Percentiles rank a stretch among this genome's conserved stretches.
These are phyloP conservation scores for Barbarea vulgaris DNA, from an alignment of 345 rosid species.

Conservation along the genomic window DNA sequence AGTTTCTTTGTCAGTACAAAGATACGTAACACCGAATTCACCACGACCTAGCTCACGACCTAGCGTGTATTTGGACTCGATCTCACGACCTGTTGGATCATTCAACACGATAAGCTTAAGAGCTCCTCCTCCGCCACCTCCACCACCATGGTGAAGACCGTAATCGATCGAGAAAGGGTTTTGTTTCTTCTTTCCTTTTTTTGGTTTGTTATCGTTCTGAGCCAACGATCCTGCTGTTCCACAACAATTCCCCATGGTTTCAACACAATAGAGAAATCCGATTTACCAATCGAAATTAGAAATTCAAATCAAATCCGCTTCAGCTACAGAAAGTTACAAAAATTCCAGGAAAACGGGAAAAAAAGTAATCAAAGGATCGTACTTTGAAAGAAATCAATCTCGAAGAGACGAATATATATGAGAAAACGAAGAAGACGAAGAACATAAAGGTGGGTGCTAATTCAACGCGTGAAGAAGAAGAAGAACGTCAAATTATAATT, in stretches of 20 bases:
- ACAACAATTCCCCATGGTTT: slow-evolving; percentile 91
- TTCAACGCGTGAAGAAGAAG: slow-evolving; percentile 33
- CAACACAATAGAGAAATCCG: not conserved
- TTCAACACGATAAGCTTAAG: slow-evolving; percentile 63
- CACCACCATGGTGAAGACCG: slow-evolving; percentile 46
- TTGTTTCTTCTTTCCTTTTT: slow-evolving; percentile 54
- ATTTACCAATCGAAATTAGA: slow-evolving; percentile 5
- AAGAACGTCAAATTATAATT: slow-evolving; percentile 10
- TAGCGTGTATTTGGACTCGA: slow-evolving; percentile 63
- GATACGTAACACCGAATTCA: slow-evolving; percentile 89
- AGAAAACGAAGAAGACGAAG: slow-evolving; percentile 16
- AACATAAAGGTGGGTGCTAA: slow-evolving; percentile 3
- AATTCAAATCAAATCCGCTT: slow-evolving; percentile 5
- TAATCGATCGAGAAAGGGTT: slow-evolving; percentile 75
- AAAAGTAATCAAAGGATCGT: not conserved
- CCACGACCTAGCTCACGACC: slow-evolving; percentile 99
- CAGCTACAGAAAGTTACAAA: not conserved
- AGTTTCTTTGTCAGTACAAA: slow-evolving; percentile 68
- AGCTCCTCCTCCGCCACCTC: slow-evolving; percentile 13
- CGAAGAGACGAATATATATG: not conserved
- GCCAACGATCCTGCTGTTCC: slow-evolving; percentile 46
- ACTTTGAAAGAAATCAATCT: not conserved
- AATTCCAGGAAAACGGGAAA: slow-evolving; percentile 1
- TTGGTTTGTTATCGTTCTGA: slow-evolving; percentile 43
- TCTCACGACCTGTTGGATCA: slow-evolving; percentile 77